Percentiles rank a stretch among this genome's conserved stretches.
These are phyloP conservation scores for Fraxinus nigra DNA, from an alignment of 305 asterid species.

Conservation along the genomic window DNA sequence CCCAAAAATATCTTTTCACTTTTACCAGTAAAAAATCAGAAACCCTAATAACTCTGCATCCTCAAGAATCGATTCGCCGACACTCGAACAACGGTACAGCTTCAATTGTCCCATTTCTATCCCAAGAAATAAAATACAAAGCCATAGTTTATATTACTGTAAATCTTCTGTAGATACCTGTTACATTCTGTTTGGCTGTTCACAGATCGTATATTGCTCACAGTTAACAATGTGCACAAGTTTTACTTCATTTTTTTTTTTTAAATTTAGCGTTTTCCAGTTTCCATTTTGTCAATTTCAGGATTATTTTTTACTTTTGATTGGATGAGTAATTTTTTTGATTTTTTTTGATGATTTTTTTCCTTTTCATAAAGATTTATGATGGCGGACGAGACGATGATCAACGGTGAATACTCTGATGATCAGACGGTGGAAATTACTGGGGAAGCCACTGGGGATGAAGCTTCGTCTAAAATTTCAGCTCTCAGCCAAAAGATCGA, in stretches of 20 bases:
- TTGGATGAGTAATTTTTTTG: background rate
- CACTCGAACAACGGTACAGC: background rate
- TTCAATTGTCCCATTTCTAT: background rate
- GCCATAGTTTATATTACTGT: background rate
- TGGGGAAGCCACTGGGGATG: slow-evolving; percentile 28
- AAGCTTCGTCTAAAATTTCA: slow-evolving; percentile 32
- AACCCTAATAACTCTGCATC: slow-evolving; percentile 8
- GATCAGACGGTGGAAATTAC: slow-evolving; percentile 49
- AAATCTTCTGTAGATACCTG: background rate
- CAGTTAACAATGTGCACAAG: background rate
- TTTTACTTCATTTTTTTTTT: background rate
- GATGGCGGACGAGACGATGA: slow-evolving; percentile 58
- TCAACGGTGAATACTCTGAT: slow-evolving; percentile 49
- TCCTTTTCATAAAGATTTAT: slow-evolving; percentile 26
- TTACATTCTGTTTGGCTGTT: background rate
- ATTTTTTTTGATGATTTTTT: background rate
- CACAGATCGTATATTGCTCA: background rate
- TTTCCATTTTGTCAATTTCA: background rate
- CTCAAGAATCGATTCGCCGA: background rate
- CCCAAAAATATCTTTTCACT: background rate
- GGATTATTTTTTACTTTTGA: background rate
- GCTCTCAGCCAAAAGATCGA: slow-evolving; percentile 39
- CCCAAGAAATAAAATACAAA: background rate
- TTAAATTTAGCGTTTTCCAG: background rate
- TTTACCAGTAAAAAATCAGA: background rate